Percentiles rank a stretch among this genome's conserved stretches.
phyloP scores from a whole-genome alignment of 495 filamentous ascomycete genomes.

The Opeltia flavorubescens region DNA sequence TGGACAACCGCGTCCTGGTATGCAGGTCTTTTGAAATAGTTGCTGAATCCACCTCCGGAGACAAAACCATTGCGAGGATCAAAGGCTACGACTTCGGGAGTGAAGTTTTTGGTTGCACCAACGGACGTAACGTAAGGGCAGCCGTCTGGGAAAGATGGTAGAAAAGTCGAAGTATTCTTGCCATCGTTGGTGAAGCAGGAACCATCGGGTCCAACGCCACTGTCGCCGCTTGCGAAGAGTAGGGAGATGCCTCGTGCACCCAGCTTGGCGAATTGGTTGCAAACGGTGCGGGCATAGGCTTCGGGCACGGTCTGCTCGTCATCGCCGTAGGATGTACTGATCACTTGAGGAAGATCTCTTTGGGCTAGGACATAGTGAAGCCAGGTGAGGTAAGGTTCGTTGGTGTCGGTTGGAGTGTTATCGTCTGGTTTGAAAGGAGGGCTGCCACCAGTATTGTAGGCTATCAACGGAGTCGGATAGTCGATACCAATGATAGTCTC shows the following conservation, averaged over 20 bases:
- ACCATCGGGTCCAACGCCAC: conserved; percentile 42
- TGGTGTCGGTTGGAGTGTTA: conserved; percentile 34
- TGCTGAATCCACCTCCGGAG: conserved; percentile 56
- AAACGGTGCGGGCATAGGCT: conserved; percentile 52
- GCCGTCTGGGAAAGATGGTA: conserved; percentile 53
- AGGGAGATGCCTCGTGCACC: conserved; percentile 64
- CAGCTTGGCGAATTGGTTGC: conserved; percentile 55
- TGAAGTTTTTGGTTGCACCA: conserved; percentile 44
- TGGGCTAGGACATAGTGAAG: conserved; percentile 44
- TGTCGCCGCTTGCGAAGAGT: conserved; percentile 59
- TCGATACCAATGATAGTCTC: conserved; percentile 37
- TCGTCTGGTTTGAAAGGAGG: conserved; percentile 48
- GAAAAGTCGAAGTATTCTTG: conserved; percentile 50
- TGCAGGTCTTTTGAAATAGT: conserved; percentile 43
- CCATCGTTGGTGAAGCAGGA: conserved; percentile 54
- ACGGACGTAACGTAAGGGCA: conserved; percentile 66
- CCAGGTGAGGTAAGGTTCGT: conserved; percentile 67
- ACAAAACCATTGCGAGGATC: conserved; percentile 26
- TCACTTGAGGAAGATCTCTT: conserved; percentile 50
- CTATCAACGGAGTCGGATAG: conserved; percentile 43
- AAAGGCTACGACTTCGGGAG: conserved; percentile 42
- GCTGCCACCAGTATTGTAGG: conserved; percentile 54
- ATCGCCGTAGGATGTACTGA: conserved; percentile 72
- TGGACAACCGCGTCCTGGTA: conserved; percentile 48
- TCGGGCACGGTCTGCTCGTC: conserved; percentile 63